phyloP scores from a whole-genome alignment of 345 rosid species.

The Gossypium longicalyx region DNA sequence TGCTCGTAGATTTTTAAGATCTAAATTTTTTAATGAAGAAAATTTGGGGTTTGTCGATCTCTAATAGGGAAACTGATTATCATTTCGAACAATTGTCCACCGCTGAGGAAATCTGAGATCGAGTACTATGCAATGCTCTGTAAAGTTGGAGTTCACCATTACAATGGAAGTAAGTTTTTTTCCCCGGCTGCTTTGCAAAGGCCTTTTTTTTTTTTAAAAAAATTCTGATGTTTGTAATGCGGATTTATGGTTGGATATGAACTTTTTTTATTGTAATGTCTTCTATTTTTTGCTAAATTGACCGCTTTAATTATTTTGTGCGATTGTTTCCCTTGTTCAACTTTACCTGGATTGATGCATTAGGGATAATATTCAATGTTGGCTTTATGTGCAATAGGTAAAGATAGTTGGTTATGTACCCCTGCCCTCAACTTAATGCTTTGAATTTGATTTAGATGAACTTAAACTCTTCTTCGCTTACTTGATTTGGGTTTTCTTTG shows the following conservation, averaged over 20 bases:
- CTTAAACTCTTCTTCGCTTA: not conserved
- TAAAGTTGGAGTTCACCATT: constrained; percentile 65
- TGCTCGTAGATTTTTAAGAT: not conserved
- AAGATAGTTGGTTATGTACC: not conserved
- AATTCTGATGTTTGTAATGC: not conserved
- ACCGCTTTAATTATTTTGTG: not conserved
- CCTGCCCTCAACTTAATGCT: not conserved
- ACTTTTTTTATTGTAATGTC: not conserved
- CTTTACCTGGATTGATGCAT: not conserved
- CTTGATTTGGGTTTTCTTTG: not conserved
- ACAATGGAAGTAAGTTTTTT: constrained; percentile 54
- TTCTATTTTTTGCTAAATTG: not conserved
- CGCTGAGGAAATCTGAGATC: constrained; percentile 63
- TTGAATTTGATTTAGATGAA: not conserved
- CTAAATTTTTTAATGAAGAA: not conserved
- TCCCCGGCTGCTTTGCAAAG: not conserved
- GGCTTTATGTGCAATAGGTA: not conserved
- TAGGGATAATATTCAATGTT: not conserved
- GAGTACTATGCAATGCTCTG: constrained; percentile 70
- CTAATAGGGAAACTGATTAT: constrained; percentile 47
- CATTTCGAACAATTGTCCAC: constrained; percentile 62
- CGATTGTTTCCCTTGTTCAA: not conserved
- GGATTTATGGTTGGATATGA: not conserved
- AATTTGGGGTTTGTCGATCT: not conserved
- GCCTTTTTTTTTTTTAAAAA: no score